Base-by-base conservation (phyloP, 2,329 filamentous ascomycete species). In the Pestalotiopsis sp. region DNA sequence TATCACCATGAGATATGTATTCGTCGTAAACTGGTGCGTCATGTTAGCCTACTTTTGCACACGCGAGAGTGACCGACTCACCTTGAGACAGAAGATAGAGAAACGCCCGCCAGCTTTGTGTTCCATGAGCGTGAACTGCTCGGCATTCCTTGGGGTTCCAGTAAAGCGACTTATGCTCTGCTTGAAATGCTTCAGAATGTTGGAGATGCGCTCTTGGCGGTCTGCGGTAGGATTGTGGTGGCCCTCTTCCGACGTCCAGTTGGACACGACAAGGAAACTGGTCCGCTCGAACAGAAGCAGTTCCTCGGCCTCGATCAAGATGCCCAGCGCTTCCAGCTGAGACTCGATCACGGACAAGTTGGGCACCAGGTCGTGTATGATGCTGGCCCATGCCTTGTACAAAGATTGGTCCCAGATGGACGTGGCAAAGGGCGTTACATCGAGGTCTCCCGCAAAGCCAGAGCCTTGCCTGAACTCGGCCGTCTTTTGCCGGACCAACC, bases 121-220 rank as follows among this genome's bases (percentile, higher is more conserved):
- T 80, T 94, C 92, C 83, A 95, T 91, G 74, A 93, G 86, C 61
- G 90, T 89, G 75, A 95, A 95, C 80, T 94, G 92, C 80, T 94
- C 93, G 4, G 91, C 91, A 72, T 92, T 93, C 66, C 92, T 91
- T n/a, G 92, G 92, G 31, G 92, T 92, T 63, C 92, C 92, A 1
- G 92, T 94, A 80, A 93, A 94, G 74, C 92, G 90, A 68, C 89
- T 91, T 70, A 89, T 88, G 72, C 85, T 89, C 83, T 98, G 95
- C 84, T 98, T 99, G 85, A 98, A 98, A 69, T 95, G 95, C 83
- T 99, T 99, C 82, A 99, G 92, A 77, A 99, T 98, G 80, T 97
- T 98, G 71, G 92, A 96, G 77, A 99, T 93, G 74, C 87, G 92
- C 85, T 99, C 96, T 75, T 97, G 94, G 2, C 96, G 92, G 81